Conservation (phyloP, 441 rosid genomes). For the Francoa sonchifolia region DNA sequence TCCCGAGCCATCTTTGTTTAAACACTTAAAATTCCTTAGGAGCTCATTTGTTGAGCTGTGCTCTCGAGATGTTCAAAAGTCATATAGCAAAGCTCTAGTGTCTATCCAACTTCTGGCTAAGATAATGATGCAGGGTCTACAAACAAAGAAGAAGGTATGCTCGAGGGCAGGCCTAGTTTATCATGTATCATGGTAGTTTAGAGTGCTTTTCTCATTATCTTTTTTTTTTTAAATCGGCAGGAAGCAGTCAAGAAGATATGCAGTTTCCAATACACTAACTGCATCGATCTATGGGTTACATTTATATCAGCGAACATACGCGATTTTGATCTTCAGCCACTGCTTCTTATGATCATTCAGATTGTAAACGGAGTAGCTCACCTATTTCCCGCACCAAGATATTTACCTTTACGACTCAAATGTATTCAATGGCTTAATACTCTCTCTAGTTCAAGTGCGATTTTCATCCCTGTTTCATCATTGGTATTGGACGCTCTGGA, state of each 20-base stretch:
- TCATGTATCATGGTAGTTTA: neutral
- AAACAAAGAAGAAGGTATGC: conserved; percentile 62
- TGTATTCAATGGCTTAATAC: conserved; percentile 76
- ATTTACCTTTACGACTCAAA: conserved; percentile 69
- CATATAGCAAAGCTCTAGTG: conserved; percentile 44
- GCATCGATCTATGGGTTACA: conserved; percentile 85
- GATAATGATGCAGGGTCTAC: conserved; percentile 55
- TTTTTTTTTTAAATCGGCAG: conserved; percentile 24
- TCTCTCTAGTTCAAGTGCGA: conserved; percentile 57
- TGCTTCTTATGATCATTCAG: conserved; percentile 44
- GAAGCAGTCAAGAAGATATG: conserved; percentile 54
- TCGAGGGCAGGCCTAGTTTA: neutral
- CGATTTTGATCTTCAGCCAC: conserved; percentile 58
- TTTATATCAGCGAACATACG: conserved; percentile 39
- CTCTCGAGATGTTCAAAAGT: conserved; percentile 64
- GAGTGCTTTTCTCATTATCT: conserved; percentile 3
- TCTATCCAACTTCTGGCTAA: conserved; percentile 60
- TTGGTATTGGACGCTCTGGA: conserved; percentile 64
- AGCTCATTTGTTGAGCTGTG: conserved; percentile 61
- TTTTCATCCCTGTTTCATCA: conserved; percentile 67
- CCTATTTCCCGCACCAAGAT: conserved; percentile 80
- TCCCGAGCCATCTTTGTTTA: conserved; percentile 31
- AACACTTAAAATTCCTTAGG: conserved; percentile 41
- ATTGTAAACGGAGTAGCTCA: conserved; percentile 68
- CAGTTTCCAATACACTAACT: conserved; percentile 65